Evolutionary conservation across 2,329 filamentous ascomycete genomes (phyloP), one percentile per base, ranked within the genome.

Genomic region (Aureobasidium mangrovei): DNA sequence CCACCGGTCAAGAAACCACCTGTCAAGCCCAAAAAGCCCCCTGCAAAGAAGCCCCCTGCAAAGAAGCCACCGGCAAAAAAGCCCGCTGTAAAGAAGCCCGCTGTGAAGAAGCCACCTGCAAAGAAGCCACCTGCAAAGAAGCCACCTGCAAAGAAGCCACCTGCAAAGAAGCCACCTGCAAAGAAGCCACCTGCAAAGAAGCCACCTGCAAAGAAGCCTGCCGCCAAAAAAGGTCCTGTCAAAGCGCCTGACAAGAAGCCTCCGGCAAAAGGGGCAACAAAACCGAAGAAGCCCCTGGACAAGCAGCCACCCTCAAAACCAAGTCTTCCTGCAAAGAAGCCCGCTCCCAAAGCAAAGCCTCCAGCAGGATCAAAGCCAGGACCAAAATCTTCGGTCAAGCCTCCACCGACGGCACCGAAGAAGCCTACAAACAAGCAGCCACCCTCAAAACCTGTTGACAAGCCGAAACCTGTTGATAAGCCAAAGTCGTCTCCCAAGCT

Each of bases 361-460:
- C 7, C 7, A 35, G 32, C 32, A 35, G 7, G 7, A 12, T 7
- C 32, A 35, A 35, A 35, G 32, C 32, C 32, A 35, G 32, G 10
- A 7, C 32, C 32, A 35, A 35, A 70, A 93, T 98, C 70, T 88
- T 98, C 70, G 93, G 98, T 80, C 93, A 98, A 72, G 93, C 87
- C 73, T 95, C 89, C 55, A 93, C 93, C 61, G 93, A 98, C 72
- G 90, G 91, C 67, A 98, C 93, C 52, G 88, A 95, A 72, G 83
- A 87, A 59, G 81, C 98, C 64, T 93, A 91, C 59, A 79, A 86
- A 68, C 91, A 98, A 35, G 32, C 7, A 35, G 32, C 32, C 32
- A 35, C 10, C 32, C 7, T 12, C 32, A 35, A 35, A 35, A 12
- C 10, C 32, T 35, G 10, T 7, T 7, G 18, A 18, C 18, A 18